A percentile compares a stretch with the other conserved stretches of the same genome.
Evolutionary conservation across 2,329 filamentous ascomycete species (phyloP).

Genomic region (Stagonosporopsis vannaccii): DNA sequence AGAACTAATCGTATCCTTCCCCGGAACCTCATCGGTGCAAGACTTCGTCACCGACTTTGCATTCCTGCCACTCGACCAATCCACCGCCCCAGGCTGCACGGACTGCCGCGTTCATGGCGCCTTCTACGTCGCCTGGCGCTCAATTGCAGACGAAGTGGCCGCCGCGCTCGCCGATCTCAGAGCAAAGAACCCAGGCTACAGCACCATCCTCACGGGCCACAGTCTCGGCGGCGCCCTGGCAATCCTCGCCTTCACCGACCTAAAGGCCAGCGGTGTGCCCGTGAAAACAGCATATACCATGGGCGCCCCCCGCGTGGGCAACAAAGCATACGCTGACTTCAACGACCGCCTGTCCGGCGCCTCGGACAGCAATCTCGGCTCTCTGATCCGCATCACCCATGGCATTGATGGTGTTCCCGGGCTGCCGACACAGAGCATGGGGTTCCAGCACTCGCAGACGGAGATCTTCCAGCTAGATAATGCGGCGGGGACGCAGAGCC

Average conservation of each 20-base stretch:
- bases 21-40: constrained; percentile 19
- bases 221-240: constrained; percentile 71
- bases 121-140: constrained; percentile 64
- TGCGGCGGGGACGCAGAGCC: constrained; percentile 11
- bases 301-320: constrained; percentile 70
- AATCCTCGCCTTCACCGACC: constrained; percentile 57
- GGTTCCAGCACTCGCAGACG: constrained; percentile 70
- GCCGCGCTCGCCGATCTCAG: constrained; percentile 54
- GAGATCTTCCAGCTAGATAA: constrained; percentile 63
- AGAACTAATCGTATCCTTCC: constrained; percentile 25
- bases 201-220: constrained; percentile 67
- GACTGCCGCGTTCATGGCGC: constrained; percentile 64
- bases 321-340: constrained; percentile 61
- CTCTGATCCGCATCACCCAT: constrained; percentile 71
- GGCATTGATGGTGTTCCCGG: constrained; percentile 70
- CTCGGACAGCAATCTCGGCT: constrained; percentile 55
- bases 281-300: constrained; percentile 24
- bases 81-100: constrained; percentile 27
- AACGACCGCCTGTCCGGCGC: constrained; percentile 51
- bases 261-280: constrained; percentile 13
- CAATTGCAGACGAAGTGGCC: constrained; percentile 54
- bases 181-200: constrained; percentile 58
- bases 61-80: constrained; percentile 17
- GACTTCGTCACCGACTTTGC: constrained; percentile 24
- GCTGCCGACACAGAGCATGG: constrained; percentile 65